Evolutionary conservation across 768 basidiomycete species (phyloP).

Genomic region (Suillus placidus): DNA sequence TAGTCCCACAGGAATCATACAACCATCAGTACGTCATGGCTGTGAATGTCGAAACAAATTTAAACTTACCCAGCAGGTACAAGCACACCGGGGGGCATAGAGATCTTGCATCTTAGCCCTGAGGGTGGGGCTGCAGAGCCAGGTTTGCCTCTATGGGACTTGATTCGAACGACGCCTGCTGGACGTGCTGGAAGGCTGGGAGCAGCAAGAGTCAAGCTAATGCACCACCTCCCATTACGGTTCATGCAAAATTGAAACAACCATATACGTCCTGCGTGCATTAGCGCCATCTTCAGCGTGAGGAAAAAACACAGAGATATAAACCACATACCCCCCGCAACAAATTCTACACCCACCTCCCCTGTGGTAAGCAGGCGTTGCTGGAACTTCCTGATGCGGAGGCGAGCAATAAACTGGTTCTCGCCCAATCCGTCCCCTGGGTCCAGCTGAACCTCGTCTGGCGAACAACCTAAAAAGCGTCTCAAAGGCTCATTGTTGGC

Average conservation of each 20-base stretch:
- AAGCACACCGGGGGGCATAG: no score
- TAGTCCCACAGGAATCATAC: no score
- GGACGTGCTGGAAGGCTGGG: neutral
- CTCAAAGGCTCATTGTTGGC: slow-evolving; percentile 41
- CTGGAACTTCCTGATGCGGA: slow-evolving; percentile 57
- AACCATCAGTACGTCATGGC: neutral
- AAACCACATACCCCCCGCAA: slow-evolving; percentile 23
- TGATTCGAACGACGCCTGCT: neutral
- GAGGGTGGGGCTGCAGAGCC: neutral
- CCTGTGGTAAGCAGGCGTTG: slow-evolving; percentile 61
- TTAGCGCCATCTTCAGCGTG: neutral
- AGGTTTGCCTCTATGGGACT: neutral
- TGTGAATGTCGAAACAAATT: neutral
- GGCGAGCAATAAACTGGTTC: slow-evolving; percentile 51
- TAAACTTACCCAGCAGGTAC: neutral
- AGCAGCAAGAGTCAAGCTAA: neutral
- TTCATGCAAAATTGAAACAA: fast-evolving
- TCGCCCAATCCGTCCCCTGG: slow-evolving; percentile 44
- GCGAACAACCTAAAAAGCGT: slow-evolving; percentile 36
- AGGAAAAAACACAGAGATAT: neutral
- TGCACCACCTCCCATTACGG: neutral
- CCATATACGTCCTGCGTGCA: neutral
- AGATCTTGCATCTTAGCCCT: no score
- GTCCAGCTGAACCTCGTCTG: slow-evolving; percentile 53
- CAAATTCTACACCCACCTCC: slow-evolving; percentile 55